These are phyloP conservation scores for Colletotrichum karsti DNA, from an alignment of 2,329 filamentous ascomycete genomes.

Conservation along the genomic window DNA sequence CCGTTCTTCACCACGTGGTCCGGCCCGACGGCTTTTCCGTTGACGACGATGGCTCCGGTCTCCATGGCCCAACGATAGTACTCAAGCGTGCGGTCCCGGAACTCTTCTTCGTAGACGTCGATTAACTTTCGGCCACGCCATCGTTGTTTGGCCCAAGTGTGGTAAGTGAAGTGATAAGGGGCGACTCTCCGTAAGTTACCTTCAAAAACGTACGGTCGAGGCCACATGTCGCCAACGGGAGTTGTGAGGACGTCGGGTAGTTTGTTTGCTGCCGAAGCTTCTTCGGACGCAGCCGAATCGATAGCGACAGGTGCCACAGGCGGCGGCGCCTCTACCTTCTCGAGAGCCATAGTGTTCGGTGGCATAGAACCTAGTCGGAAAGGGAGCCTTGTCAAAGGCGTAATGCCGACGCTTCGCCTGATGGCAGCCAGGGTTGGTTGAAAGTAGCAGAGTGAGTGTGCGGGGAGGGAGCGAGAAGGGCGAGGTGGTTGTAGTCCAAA, in stretches of 20 bases:
- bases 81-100: conserved; percentile 83
- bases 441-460: neutral
- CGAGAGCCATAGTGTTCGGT: conserved; percentile 11
- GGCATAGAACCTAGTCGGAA: neutral
- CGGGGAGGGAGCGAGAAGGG: neutral
- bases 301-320: neutral
- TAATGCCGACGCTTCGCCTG: neutral
- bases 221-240: conserved; percentile 51
- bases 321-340: neutral
- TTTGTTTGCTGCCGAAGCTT: neutral
- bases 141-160: conserved; percentile 92
- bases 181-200: conserved; percentile 83
- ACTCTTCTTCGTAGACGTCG: conserved; percentile 91
- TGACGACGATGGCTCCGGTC: conserved; percentile 80
- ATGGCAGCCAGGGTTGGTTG: conserved; percentile 21
- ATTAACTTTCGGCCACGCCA: conserved; percentile 86
- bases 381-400: conserved; percentile 18
- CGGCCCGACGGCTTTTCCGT: conserved; percentile 75
- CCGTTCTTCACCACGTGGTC: conserved; percentile 84
- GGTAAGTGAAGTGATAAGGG: conserved; percentile 94
- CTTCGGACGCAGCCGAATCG: neutral
- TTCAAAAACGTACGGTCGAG: conserved; percentile 82
- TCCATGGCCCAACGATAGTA: conserved; percentile 92
- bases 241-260: conserved; percentile 38
- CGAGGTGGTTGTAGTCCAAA: neutral